Evolutionary conservation across 352 stramenopile species (phyloP).

Genomic region (Globisporangium heterothallicum): DNA sequence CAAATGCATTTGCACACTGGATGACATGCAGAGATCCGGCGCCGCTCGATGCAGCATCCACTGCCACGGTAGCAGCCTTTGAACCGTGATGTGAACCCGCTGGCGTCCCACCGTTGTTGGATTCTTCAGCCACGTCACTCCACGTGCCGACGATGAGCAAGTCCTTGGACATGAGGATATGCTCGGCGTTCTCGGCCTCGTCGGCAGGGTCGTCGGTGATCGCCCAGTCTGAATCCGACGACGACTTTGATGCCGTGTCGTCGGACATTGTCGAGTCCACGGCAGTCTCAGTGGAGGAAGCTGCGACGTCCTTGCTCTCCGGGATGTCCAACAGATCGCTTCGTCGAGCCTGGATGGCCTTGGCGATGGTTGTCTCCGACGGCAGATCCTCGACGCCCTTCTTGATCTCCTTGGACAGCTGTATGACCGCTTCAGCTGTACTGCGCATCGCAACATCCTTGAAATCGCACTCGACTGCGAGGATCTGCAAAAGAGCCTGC

Average conservation of each 20-base stretch:
- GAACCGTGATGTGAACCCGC: not conserved
- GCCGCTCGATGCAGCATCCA: not conserved
- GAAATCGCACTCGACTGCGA: constrained; percentile 16
- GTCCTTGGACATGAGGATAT: constrained; percentile 15
- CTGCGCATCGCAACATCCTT: constrained; percentile 12
- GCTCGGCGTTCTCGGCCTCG: constrained; percentile 2
- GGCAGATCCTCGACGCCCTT: constrained; percentile 1
- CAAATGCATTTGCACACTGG: not conserved
- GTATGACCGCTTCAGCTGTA: constrained; percentile 15
- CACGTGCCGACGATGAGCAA: constrained; percentile 13
- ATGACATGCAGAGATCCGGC: not conserved
- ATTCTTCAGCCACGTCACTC: constrained; percentile 2
- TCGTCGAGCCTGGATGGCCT: constrained; percentile 10
- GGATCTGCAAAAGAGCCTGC: constrained; percentile 11
- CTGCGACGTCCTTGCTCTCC: not conserved
- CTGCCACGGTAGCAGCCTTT: not conserved
- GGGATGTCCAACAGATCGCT: constrained; percentile 7
- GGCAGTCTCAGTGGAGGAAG: not conserved
- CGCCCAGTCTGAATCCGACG: not conserved
- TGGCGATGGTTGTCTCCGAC: constrained; percentile 3
- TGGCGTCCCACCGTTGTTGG: not conserved
- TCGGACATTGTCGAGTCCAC: not conserved
- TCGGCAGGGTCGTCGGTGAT: not conserved
- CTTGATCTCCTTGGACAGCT: constrained; percentile 9
- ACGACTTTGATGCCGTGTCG: not conserved